Conservation (phyloP, 2,329 filamentous ascomycete species). For the Talaromyces marneffei region DNA sequence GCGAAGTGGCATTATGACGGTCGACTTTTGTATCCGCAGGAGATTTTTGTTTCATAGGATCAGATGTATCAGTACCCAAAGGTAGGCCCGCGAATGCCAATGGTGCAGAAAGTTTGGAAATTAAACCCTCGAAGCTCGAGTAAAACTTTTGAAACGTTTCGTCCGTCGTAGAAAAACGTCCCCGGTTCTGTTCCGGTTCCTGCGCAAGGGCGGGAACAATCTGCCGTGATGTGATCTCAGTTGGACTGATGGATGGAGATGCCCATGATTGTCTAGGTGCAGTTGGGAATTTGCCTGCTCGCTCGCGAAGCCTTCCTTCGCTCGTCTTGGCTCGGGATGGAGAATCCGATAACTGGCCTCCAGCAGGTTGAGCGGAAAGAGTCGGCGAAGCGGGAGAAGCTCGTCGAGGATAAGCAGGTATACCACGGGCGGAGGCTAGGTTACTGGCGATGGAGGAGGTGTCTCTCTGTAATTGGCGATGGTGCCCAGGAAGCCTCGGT, state of each 20-base stretch:
- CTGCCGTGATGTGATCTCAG: slow-evolving; percentile 31
- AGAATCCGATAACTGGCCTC: slow-evolving; percentile 60
- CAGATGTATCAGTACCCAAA: slow-evolving; percentile 50
- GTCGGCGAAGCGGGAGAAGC: slow-evolving; percentile 66
- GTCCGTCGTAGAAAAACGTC: slow-evolving; percentile 43
- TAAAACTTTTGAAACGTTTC: slow-evolving; percentile 90
- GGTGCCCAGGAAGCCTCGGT: slow-evolving; percentile 34
- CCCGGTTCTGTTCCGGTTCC: slow-evolving; percentile 21
- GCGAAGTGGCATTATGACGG: slow-evolving; percentile 36
- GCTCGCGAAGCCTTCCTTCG: slow-evolving; percentile 27
- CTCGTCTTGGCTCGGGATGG: slow-evolving; percentile 38
- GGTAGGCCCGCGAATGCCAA: slow-evolving; percentile 90
- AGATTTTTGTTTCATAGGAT: slow-evolving; percentile 23
- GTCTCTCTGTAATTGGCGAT: slow-evolving; percentile 56
- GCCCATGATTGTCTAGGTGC: slow-evolving; percentile 30
- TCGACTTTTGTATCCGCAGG: slow-evolving; percentile 34
- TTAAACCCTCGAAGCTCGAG: slow-evolving; percentile 79
- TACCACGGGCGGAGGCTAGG: slow-evolving; percentile 77
- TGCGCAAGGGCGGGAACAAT: slow-evolving; percentile 25
- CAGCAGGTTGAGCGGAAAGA: slow-evolving; percentile 66
- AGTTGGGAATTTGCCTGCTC: slow-evolving; percentile 19
- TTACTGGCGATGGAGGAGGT: slow-evolving; percentile 84
- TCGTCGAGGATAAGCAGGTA: slow-evolving; percentile 51
- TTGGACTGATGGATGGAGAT: slow-evolving; percentile 29
- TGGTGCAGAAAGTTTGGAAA: slow-evolving; percentile 82